Percentiles rank a stretch among this genome's conserved stretches.
Conservation (phyloP, 192 early-diverging fungal genomes). For the Glomus cerebriforme region DNA sequence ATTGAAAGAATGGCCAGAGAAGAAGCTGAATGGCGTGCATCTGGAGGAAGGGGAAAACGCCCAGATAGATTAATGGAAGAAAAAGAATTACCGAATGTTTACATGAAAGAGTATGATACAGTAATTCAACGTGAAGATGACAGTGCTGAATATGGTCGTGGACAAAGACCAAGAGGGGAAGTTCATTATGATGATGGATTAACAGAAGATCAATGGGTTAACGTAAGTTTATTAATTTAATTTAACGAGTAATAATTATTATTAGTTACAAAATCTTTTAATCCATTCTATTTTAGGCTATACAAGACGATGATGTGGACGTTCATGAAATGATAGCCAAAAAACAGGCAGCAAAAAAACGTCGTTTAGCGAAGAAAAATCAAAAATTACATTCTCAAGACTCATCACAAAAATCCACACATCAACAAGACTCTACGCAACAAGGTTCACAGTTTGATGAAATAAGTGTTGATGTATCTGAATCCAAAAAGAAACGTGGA, state of each 20-base stretch:
- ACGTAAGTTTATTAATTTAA: conserved; percentile 39
- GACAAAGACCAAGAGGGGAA: conserved; percentile 70
- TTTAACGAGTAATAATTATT: not conserved
- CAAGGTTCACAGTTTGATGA: conserved; percentile 19
- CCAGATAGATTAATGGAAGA: conserved; percentile 85
- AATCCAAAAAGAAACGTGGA: conserved; percentile 46
- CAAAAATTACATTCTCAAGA: conserved; percentile 31
- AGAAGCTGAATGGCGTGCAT: conserved; percentile 50
- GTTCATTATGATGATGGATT: conserved; percentile 91
- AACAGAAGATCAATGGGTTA: conserved; percentile 92
- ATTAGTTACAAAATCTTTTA: not conserved
- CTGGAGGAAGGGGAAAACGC: conserved; percentile 57
- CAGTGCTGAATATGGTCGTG: conserved; percentile 66
- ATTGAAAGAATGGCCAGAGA: conserved; percentile 59
- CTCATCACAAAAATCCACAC: not conserved
- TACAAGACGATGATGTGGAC: conserved; percentile 67
- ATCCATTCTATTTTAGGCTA: conserved; percentile 41
- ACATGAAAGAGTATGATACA: conserved; percentile 63
- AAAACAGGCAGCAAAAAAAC: conserved; percentile 47
- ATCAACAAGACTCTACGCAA: not conserved
- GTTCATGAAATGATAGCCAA: conserved; percentile 58
- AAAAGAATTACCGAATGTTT: conserved; percentile 82
- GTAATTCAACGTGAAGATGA: conserved; percentile 51
- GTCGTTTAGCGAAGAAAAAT: conserved; percentile 41
- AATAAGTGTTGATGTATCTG: conserved; percentile 26